phyloP scores from a whole-genome alignment of 116 monocot genomes.

The Posidonia oceanica region DNA sequence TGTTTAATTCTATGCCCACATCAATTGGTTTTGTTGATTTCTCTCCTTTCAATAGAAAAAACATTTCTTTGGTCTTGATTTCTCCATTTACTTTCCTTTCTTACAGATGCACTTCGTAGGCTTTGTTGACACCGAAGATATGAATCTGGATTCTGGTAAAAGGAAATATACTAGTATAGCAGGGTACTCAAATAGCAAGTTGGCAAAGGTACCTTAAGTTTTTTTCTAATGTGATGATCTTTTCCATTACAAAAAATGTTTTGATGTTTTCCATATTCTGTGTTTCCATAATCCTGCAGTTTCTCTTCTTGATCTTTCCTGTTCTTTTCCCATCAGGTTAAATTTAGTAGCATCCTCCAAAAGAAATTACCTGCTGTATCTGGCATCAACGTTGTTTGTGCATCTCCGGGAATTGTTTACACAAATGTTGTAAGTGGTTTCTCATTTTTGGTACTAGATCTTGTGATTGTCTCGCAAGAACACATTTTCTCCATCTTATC shows the following conservation, averaged over 20 bases:
- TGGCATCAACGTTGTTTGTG: conserved; percentile 69
- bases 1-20: too few relatives aligned
- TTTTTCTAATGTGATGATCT: background rate
- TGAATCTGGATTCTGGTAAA: conserved; percentile 76
- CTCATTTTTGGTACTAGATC: background rate
- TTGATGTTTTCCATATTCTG: background rate
- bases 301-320: background rate
- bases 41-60: too few relatives aligned
- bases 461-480: too few relatives aligned
- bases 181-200: conserved; percentile 76
- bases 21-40: too few relatives aligned
- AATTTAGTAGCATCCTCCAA: conserved; percentile 86
- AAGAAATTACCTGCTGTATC: conserved; percentile 86
- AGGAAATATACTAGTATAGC: conserved; percentile 59
- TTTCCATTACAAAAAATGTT: background rate
- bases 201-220: conserved; percentile 58
- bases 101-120: conserved; percentile 73
- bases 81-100: background rate
- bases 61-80: too few relatives aligned
- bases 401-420: conserved; percentile 84
- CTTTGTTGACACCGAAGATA: conserved; percentile 78
- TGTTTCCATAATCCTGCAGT: background rate
- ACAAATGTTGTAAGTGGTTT: conserved; percentile 87
- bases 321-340: conserved; percentile 37
- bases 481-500: too few relatives aligned